Evolutionary conservation across 257 asterid genomes (phyloP).

Genomic region (Solanum chiquidenum): DNA sequence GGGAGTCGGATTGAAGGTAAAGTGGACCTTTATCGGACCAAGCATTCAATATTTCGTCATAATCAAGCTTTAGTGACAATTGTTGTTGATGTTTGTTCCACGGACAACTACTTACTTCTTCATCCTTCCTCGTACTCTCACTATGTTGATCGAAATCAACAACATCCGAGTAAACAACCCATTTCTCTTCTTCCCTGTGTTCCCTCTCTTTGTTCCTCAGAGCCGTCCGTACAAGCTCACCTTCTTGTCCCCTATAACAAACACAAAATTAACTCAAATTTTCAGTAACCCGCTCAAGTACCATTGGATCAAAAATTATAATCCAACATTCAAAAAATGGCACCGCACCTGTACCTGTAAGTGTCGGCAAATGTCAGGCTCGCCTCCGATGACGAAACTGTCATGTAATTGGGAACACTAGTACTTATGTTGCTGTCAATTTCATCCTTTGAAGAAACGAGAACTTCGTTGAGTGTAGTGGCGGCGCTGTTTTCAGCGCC

Average conservation of each 20-base stretch:
- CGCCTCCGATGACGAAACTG: conserved; percentile 35
- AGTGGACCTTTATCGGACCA: conserved; percentile 84
- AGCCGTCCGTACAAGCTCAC: conserved; percentile 72
- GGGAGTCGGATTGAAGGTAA: conserved; percentile 31
- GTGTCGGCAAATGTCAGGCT: conserved; percentile 25
- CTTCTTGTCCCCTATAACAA: background rate
- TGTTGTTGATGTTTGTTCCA: conserved; percentile 12
- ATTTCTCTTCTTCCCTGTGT: conserved; percentile 70
- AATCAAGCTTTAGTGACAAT: conserved; percentile 76
- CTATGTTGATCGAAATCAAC: conserved; percentile 27
- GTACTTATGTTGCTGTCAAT: background rate
- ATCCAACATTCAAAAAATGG: too few species aligned
- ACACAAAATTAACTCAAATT: background rate
- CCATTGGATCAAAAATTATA: background rate
- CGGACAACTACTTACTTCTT: conserved; percentile 72
- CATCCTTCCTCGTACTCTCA: conserved; percentile 40
- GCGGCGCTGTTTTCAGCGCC: conserved; percentile 66
- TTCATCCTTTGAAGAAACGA: conserved; percentile 16
- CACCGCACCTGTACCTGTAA: conserved; percentile 14
- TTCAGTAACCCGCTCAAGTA: background rate
- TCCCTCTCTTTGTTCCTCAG: conserved; percentile 60
- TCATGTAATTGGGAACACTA: background rate
- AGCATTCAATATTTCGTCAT: conserved; percentile 68
- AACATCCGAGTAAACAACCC: conserved; percentile 83
- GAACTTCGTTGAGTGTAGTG: conserved; percentile 49